Percentiles rank a stretch among this genome's conserved stretches.
Conservation (phyloP, 2,329 filamentous ascomycete genomes). For the Aspergillus sp. region DNA sequence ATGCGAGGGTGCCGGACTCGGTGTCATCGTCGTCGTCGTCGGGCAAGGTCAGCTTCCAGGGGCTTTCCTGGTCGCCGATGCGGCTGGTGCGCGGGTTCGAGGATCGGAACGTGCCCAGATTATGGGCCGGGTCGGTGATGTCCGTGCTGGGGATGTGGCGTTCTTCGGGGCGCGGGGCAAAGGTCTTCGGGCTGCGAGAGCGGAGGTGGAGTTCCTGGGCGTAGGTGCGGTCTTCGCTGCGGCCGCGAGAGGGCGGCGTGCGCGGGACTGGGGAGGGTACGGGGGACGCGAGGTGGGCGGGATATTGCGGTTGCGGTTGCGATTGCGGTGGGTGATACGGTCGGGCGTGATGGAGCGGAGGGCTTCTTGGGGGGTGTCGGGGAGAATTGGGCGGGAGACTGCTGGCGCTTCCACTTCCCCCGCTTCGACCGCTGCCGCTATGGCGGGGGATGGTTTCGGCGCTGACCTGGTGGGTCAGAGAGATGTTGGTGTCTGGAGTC, state of each 20-base stretch:
- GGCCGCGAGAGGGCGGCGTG: conserved; percentile 16
- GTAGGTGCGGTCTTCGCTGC: conserved; percentile 20
- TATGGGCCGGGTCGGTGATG: conserved; percentile 22
- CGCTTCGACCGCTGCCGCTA: conserved; percentile 1
- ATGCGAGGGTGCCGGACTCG: background rate
- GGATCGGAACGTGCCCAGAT: conserved; percentile 32
- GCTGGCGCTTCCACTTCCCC: background rate
- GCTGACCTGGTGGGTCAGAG: background rate
- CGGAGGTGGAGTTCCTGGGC: conserved; percentile 34
- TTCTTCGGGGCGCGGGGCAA: conserved; percentile 24
- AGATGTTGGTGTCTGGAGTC: background rate
- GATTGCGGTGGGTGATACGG: background rate
- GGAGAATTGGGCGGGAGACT: conserved; percentile 13
- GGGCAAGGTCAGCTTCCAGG: conserved; percentile 35
- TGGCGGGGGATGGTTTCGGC: background rate
- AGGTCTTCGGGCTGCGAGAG: conserved; percentile 33
- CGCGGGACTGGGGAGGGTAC: conserved; percentile 7
- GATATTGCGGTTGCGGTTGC: background rate
- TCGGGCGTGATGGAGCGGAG: conserved; percentile 2
- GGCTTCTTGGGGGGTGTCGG: conserved; percentile 4
- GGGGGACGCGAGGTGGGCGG: conserved; percentile 6
- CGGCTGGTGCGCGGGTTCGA: conserved; percentile 30
- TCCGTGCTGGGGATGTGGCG: conserved; percentile 19
- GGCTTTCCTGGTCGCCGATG: conserved; percentile 34
- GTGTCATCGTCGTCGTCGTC: conserved; percentile 19